Evolutionary conservation across 2,329 filamentous ascomycete genomes (phyloP), one percentile per base, ranked within the genome.

Genomic region (Chaetomiaceae sp.): DNA sequence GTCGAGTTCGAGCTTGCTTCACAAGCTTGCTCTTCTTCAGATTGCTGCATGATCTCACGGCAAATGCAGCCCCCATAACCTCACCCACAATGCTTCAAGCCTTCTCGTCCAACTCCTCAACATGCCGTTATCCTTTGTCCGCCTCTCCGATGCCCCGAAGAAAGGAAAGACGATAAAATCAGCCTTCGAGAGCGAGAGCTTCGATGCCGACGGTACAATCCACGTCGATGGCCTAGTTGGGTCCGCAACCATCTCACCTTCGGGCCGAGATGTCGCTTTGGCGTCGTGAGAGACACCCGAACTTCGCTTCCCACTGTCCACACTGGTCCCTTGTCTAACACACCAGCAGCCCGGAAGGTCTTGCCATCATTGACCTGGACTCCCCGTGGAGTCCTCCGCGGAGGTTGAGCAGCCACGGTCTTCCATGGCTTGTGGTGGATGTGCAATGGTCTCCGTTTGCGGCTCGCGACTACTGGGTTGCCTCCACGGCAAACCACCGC

Each of bases 381-480:
- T 90, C 85, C 10, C 90, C 90, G 1, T 94, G 90, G 66, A 94
- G 87, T 55, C 86, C 87, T 9, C 92, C 92, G 16, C 86, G 90
- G 16, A 86, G 90, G 63, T 78, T 96, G 43, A 80, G 78, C 61
- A 87, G 87, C 57, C 89, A 95, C 70, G 87, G 89, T 51, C 85
- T 90, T 38, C 87, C 89, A n/a, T 96, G 91, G 90, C 84, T 95
- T 47, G 91, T 96, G 5, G 90, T 92, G 10, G 92, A 96, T 69
- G 91, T 96, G 27, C 92, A 96, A 70, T 96, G 92, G 92, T 96
- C 90, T 10, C 92, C 92, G 1, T 96, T 96, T 67, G 88, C 91
- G 11, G 83, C 81, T 18, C 82, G 91, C 43, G 89, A 95, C 67
- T 91, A 91, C 64, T 96, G 92, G 91, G 87, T 96, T 16, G 89